Conservation (phyloP, 768 basidiomycete species). For the Auriscalpium microsporum region DNA sequence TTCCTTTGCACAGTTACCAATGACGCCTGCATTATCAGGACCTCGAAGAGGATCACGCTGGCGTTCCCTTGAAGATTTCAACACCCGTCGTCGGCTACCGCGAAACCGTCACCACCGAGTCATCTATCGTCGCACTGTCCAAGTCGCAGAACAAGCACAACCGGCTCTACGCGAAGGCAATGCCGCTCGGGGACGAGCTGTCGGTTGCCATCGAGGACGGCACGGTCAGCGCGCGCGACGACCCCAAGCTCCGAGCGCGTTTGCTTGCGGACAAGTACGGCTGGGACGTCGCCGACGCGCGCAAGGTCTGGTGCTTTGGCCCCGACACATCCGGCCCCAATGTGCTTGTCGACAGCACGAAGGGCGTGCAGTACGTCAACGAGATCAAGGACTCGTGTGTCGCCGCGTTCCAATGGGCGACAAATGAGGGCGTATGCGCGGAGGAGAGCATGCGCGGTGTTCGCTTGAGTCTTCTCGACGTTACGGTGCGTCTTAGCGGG, state of each 20-base stretch:
- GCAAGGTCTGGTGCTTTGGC: slow-evolving; percentile 99
- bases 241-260: slow-evolving; percentile 95
- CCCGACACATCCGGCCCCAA: slow-evolving; percentile 97
- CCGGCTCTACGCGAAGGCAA: slow-evolving; percentile 88
- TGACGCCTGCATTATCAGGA: slow-evolving; percentile 44
- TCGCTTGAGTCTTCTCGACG: slow-evolving; percentile 92
- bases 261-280: slow-evolving; percentile 91
- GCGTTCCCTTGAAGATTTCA: slow-evolving; percentile 97
- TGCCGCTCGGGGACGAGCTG: slow-evolving; percentile 91
- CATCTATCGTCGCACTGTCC: slow-evolving; percentile 90
- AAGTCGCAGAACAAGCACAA: slow-evolving; percentile 99
- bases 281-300: slow-evolving; percentile 98
- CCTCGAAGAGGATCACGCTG: slow-evolving; percentile 98
- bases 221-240: slow-evolving; percentile 82
- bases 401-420: slow-evolving; percentile 99
- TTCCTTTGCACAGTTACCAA: neutral
- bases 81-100: slow-evolving; percentile 96
- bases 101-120: slow-evolving; percentile 96
- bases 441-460: slow-evolving; percentile 99
- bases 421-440: slow-evolving; percentile 92
- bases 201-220: slow-evolving; percentile 87
- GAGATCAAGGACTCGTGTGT: slow-evolving; percentile 99
- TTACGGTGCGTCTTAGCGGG: slow-evolving; percentile 54
- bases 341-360: slow-evolving; percentile 94
- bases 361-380: slow-evolving; percentile 98